These are phyloP conservation scores for Geranium incanum DNA, from an alignment of 441 rosid genomes.

Conservation along the genomic window DNA sequence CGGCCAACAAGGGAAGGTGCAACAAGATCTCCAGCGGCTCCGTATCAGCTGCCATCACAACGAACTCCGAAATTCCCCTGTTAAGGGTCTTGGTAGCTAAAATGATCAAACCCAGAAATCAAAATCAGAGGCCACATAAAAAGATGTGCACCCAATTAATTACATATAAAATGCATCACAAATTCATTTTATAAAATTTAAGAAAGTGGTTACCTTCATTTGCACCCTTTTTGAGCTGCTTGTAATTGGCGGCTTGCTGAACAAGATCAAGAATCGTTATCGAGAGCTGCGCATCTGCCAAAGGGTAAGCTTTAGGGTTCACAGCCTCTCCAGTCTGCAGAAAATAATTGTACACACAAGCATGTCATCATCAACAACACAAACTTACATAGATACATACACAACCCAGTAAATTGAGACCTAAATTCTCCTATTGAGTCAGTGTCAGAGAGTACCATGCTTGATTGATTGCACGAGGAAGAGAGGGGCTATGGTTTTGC, in stretches of 20 bases:
- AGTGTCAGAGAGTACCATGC: too few relatives aligned
- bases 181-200: not conserved
- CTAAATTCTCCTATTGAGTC: too few relatives aligned
- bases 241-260: slow-evolving; percentile 87
- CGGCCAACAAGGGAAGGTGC: slow-evolving; percentile 83
- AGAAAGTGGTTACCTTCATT: slow-evolving; percentile 54
- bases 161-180: not conserved
- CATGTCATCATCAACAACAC: not conserved
- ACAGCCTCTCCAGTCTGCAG: slow-evolving; percentile 67
- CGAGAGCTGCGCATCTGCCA: slow-evolving; percentile 73
- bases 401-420: too few relatives aligned
- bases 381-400: too few relatives aligned
- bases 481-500: too few relatives aligned
- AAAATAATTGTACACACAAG: not conserved
- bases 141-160: not conserved
- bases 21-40: slow-evolving; percentile 90
- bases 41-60: slow-evolving; percentile 90
- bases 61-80: slow-evolving; percentile 83
- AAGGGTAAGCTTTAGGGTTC: slow-evolving; percentile 86
- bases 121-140: not conserved
- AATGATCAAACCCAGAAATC: slow-evolving; percentile 8
- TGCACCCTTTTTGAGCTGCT: slow-evolving; percentile 94
- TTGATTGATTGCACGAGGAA: too few relatives aligned
- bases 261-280: slow-evolving; percentile 80
- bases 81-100: slow-evolving; percentile 86